Evolutionary conservation across 805 yeast species (phyloP).

Genomic region (Ogataea methanolica): DNA sequence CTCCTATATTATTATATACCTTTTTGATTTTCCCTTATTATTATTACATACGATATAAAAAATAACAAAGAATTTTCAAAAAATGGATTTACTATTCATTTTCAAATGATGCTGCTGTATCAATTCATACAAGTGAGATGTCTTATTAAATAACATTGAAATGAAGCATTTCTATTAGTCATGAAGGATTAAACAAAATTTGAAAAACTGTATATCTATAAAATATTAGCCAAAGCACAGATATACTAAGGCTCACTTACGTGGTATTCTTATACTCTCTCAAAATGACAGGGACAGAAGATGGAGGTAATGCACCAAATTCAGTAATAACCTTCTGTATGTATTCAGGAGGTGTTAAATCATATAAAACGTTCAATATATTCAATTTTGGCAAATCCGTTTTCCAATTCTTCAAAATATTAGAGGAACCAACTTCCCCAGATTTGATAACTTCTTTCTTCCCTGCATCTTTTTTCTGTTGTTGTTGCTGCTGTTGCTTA

Average conservation of each 20-base stretch:
- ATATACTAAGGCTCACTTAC: constrained; percentile 1
- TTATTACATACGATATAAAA: neutral
- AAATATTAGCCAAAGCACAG: neutral
- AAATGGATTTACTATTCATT: too few species aligned
- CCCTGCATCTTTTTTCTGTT: constrained; percentile 23
- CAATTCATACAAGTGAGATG: too few species aligned
- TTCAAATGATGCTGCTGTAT: too few species aligned
- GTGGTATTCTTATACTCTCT: constrained; percentile 74
- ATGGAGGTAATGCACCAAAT: constrained; percentile 93
- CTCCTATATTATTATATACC: neutral
- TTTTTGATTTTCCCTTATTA: neutral
- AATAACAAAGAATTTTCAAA: too few species aligned
- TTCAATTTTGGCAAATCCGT: constrained; percentile 51
- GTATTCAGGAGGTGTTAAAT: constrained; percentile 89
- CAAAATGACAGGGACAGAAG: constrained; percentile 95
- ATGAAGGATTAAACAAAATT: neutral
- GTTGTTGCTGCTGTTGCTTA: constrained; percentile 20
- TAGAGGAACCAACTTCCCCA: constrained; percentile 28
- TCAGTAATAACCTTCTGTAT: constrained; percentile 95
- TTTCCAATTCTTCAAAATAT: constrained; percentile 61
- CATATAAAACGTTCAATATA: constrained; percentile 83
- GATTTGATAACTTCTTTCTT: constrained; percentile 20
- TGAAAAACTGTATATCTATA: neutral
- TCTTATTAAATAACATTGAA: too few species aligned
- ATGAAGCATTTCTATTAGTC: too few species aligned